Conservation (phyloP, 2,329 filamentous ascomycete species). For the Neofusicoccum sp. region DNA sequence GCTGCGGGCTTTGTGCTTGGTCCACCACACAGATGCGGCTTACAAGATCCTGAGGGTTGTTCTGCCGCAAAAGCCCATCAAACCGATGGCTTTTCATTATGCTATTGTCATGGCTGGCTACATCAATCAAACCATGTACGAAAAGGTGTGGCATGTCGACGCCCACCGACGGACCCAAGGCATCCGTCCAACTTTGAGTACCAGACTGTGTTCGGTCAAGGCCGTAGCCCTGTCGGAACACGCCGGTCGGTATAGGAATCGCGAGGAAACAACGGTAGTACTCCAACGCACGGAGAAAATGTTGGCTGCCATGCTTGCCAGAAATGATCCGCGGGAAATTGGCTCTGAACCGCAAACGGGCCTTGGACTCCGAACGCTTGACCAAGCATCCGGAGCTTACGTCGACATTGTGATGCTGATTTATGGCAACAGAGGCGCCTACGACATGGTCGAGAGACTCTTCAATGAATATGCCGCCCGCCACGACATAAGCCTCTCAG, state of each 20-base stretch:
- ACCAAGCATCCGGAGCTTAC: conserved; percentile 52
- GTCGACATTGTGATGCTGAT: conserved; percentile 60
- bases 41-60: conserved; percentile 54
- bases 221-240: conserved; percentile 31
- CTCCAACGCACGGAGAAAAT: conserved; percentile 21
- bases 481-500: neutral
- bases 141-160: conserved; percentile 56
- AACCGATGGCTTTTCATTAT: conserved; percentile 54
- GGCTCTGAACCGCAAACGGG: conserved; percentile 33
- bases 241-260: neutral
- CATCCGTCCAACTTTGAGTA: conserved; percentile 46
- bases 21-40: conserved; percentile 58
- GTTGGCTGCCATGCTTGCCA: conserved; percentile 32
- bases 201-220: conserved; percentile 44
- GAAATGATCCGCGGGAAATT: conserved; percentile 33
- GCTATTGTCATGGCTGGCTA: conserved; percentile 57
- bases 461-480: conserved; percentile 54
- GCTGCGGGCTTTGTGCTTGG: conserved; percentile 59
- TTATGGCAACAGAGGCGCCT: conserved; percentile 49
- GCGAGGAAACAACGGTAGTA: conserved; percentile 23
- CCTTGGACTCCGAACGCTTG: conserved; percentile 30
- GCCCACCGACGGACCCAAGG: conserved; percentile 43
- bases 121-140: conserved; percentile 41
- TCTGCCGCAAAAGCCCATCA: conserved; percentile 52
- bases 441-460: conserved; percentile 52